Percentiles rank a stretch among this genome's conserved stretches.
Conservation (phyloP, 1,139 yeast species). For the Candida pseudocylindracea region DNA sequence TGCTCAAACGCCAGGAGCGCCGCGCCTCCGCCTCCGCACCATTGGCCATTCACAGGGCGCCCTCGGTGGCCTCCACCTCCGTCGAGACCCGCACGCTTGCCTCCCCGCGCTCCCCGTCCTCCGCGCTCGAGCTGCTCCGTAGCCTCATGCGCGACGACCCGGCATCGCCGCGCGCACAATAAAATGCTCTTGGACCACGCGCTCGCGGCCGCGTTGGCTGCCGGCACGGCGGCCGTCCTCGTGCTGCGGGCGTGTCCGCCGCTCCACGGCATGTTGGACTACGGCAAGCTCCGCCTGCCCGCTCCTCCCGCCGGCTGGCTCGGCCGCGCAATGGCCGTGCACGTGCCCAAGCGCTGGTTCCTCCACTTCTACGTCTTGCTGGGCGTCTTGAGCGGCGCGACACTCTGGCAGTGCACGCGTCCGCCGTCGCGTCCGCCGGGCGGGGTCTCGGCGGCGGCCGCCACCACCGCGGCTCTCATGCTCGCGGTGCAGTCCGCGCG, state of each 20-base stretch:
- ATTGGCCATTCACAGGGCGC: no score
- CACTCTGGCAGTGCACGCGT: constrained; percentile 1
- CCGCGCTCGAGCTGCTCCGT: no score
- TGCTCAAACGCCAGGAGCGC: no score
- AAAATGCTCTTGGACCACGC: no score
- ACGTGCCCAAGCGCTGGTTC: constrained; percentile 28
- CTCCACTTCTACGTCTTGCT: constrained; percentile 22
- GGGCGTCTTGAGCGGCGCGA: constrained; percentile 2
- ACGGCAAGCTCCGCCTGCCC: not conserved
- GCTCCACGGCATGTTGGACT: not conserved
- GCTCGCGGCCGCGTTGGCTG: not conserved
- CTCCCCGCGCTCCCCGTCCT: no score
- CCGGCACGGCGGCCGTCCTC: not conserved
- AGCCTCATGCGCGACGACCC: no score
- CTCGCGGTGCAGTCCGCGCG: constrained; percentile 35
- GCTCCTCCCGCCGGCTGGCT: not conserved
- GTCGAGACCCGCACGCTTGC: no score
- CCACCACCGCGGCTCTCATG: constrained; percentile 1
- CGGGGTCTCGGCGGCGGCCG: constrained; percentile 5
- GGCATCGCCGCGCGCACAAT: no score
- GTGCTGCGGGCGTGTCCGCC: not conserved
- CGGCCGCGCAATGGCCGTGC: constrained; percentile 1
- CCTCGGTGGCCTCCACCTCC: no score
- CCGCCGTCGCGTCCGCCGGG: constrained; percentile 1
- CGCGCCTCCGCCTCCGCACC: no score